Conservation (phyloP, 805 yeast species). For the Metschnikowia sp. region DNA sequence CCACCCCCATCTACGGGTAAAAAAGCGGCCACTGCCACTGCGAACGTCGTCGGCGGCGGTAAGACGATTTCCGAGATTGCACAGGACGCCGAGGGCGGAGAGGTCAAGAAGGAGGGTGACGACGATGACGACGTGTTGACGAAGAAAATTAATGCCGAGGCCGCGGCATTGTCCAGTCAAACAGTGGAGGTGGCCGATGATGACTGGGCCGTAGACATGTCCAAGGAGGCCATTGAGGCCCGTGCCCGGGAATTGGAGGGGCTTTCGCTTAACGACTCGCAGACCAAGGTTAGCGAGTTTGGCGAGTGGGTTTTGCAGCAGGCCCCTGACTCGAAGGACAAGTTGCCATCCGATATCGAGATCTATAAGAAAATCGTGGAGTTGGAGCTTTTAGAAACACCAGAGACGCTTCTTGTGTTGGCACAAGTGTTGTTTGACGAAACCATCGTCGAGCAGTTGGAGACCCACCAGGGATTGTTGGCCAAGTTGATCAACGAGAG, state of each 20-base stretch:
- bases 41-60: slow-evolving; percentile 87
- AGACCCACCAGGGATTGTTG: slow-evolving; percentile 77
- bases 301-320: slow-evolving; percentile 81
- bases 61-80: slow-evolving; percentile 76
- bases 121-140: slow-evolving; percentile 74
- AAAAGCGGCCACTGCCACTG: slow-evolving; percentile 85
- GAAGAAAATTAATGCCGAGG: slow-evolving; percentile 79
- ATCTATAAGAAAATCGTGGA: slow-evolving; percentile 87
- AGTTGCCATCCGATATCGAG: slow-evolving; percentile 80
- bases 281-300: slow-evolving; percentile 62
- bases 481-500: slow-evolving; percentile 64
- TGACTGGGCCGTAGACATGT: slow-evolving; percentile 97
- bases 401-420: slow-evolving; percentile 82
- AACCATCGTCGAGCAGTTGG: slow-evolving; percentile 67
- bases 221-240: slow-evolving; percentile 90
- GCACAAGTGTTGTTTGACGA: slow-evolving; percentile 87
- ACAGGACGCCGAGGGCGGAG: slow-evolving; percentile 39
- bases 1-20: slow-evolving; percentile 74
- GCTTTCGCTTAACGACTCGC: slow-evolving; percentile 43
- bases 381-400: slow-evolving; percentile 64
- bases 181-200: slow-evolving; percentile 76
- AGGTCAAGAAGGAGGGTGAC: slow-evolving; percentile 41
- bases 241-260: slow-evolving; percentile 88
- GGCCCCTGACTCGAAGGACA: slow-evolving; percentile 50
- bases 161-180: slow-evolving; percentile 53